Evolutionary conservation across 2,329 filamentous ascomycete genomes (phyloP), one percentile per base, ranked within the genome.

Genomic region (Leptodontidium sp.): DNA sequence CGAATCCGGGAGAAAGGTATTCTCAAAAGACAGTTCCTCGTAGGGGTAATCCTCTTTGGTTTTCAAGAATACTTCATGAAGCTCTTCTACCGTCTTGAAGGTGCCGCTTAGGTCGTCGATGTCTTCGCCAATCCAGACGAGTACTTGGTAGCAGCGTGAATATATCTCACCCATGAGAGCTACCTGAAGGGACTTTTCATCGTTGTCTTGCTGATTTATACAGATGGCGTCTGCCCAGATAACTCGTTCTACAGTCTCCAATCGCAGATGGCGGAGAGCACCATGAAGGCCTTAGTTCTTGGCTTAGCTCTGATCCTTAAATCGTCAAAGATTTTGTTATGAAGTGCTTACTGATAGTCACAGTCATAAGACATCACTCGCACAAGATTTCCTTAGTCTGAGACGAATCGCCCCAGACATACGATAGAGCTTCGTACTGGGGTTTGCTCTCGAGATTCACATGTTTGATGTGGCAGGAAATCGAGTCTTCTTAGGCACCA

Each of bases 171-270:
- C 26, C 52, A 55, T 55, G 14, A 55, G 29, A 14, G 52, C 26
- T 5, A 55, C 52, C 15, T 55, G 52, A n/a, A n/a, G 17, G 12
- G 26, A 35, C 29, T 55, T 55, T 12, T 55, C 52, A 11, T 35
- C 53, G 11, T 38, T 40, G 32, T 58, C 32, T 40, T 35, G 32
- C 17, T 40, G 53, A n/a, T 40, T 58, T 15, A 58, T 58, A 17
- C 53, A 58, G 7, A 58, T 40, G 9, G 53, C 53, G 35, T 58
- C 53, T 40, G 53, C 53, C 53, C 53, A 58, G 17, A 58, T n/a
- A 1, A 58, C 17, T 3, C 29, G 15, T 7, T 38, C 35, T 40
- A 15, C 32, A 9, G 32, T 21, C 38, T 58, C 32, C 6, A 3
- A 29, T 5, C 53, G 53, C 11, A 58, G n/a, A 12, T 38, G 29